Evolutionary conservation across 208 protist species (phyloP).

Genomic region (Leishmania mexicana): DNA sequence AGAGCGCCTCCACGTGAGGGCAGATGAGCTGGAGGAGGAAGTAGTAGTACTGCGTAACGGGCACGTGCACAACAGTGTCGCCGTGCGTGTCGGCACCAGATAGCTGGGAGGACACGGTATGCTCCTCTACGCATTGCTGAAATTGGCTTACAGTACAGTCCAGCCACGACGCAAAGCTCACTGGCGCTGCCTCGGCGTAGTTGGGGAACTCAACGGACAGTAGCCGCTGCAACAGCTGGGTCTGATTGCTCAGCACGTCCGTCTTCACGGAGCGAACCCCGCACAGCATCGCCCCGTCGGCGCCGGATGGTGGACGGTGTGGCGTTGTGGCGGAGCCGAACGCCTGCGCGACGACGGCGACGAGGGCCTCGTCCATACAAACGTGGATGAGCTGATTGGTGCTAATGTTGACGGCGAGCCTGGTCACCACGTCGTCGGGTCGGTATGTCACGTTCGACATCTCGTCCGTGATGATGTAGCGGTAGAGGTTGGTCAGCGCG

Average conservation of each 20-base stretch:
- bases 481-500: slow-evolving; percentile 41
- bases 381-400: slow-evolving; percentile 91
- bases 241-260: slow-evolving; percentile 44
- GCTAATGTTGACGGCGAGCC: slow-evolving; percentile 67
- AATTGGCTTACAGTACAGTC: slow-evolving; percentile 49
- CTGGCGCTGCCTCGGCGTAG: slow-evolving; percentile 57
- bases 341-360: slow-evolving; percentile 59
- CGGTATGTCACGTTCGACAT: slow-evolving; percentile 33
- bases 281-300: slow-evolving; percentile 16
- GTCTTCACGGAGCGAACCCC: slow-evolving; percentile 29
- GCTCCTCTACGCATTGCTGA: slow-evolving; percentile 13
- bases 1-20: slow-evolving; percentile 62
- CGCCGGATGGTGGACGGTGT: slow-evolving; percentile 11
- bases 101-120: neutral
- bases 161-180: slow-evolving; percentile 71
- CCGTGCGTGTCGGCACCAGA: neutral
- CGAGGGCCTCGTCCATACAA: slow-evolving; percentile 80
- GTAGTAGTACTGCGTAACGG: slow-evolving; percentile 48
- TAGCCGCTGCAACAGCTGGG: slow-evolving; percentile 55
- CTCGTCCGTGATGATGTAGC: slow-evolving; percentile 42
- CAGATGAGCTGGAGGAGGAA: slow-evolving; percentile 60
- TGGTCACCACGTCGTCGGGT: slow-evolving; percentile 37
- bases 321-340: slow-evolving; percentile 24
- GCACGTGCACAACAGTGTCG: slow-evolving; percentile 19
- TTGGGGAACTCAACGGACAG: slow-evolving; percentile 76